These are phyloP conservation scores for Lachnellula arida DNA, from an alignment of 2,329 filamentous ascomycete genomes.

Conservation along the genomic window DNA sequence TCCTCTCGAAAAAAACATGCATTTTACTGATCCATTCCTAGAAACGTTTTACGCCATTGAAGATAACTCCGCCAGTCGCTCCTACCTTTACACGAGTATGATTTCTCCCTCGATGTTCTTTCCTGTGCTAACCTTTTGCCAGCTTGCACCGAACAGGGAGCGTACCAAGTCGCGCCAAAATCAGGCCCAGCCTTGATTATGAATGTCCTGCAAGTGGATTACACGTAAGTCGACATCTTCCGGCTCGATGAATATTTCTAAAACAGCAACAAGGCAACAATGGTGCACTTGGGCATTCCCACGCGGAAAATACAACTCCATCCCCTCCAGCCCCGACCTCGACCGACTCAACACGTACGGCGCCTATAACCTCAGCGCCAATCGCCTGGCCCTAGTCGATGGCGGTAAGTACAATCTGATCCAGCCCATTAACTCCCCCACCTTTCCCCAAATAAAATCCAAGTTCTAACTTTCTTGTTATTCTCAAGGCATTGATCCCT, in stretches of 20 bases:
- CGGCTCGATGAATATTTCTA: not conserved
- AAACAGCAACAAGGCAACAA: slow-evolving; percentile 27
- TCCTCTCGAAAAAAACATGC: no score
- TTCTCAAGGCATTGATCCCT: slow-evolving; percentile 39
- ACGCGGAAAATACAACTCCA: slow-evolving; percentile 39
- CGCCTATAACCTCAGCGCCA: slow-evolving; percentile 41
- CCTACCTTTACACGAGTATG: slow-evolving; percentile 44
- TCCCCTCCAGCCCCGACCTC: slow-evolving; percentile 41
- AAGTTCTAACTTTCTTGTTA: no score
- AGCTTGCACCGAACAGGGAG: slow-evolving; percentile 44
- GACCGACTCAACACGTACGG: slow-evolving; percentile 43
- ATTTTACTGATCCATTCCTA: slow-evolving; percentile 12
- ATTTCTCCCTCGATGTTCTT: not conserved
- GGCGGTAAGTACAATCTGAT: slow-evolving; percentile 34
- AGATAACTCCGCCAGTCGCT: slow-evolving; percentile 37
- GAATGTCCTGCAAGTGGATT: slow-evolving; percentile 41
- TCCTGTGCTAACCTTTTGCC: not conserved
- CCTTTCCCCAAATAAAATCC: not conserved
- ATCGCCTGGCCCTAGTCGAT: slow-evolving; percentile 47
- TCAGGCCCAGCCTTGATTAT: slow-evolving; percentile 43
- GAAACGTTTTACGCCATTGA: slow-evolving; percentile 41
- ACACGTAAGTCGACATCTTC: slow-evolving; percentile 40
- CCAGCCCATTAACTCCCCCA: not conserved
- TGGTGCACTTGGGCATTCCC: slow-evolving; percentile 53
- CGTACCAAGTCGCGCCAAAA: slow-evolving; percentile 44